Evolutionary conservation across 2,329 filamentous ascomycete species (phyloP), one percentile per base, ranked within the genome.

Genomic region (Aspergillus proliferans): DNA sequence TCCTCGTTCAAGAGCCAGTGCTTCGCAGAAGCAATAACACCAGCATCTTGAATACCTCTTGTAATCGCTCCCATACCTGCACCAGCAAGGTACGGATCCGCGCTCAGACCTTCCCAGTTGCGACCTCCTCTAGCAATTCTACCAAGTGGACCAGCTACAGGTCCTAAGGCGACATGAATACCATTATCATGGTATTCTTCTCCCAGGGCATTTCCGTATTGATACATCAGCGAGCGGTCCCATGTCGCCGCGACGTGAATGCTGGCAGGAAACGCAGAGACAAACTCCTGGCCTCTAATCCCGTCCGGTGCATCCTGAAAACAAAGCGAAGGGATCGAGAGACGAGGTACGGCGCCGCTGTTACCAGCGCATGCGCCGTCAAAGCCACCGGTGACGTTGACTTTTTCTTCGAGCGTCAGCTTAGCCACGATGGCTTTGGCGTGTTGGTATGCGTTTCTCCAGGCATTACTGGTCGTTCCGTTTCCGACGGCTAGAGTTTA

Each of bases 221-320:
- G 64, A 47, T 81, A 77, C 0, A 80, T 76, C 50, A 84, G 57
- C 3, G 76, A 72, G 45, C 66, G 70, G 51, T 83, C 79, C 81
- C 81, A 84, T 5, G 66, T 68, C 1, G 85, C 83, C 15, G 84
- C 86, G 1, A 77, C 78, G 0, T 84, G 88, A 53, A 91, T 85
- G 30, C 86, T 86, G 12, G 85, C 80, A 1, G 86, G 85, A 56
- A 91, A 91, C 0, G 82, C 85, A 1, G 85, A 88, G 43, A 83
- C 79, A 52, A 86, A 82, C 54, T 88, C 84, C 3, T 83, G 81
- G 12, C 79, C 78, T 5, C 85, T 79, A n/a, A 91, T 73, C 15
- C 86, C 86, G 42, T 61, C 45, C 0, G 63, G 64, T 0, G 61
- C 60, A 26, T 66, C 59, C 38, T 65, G 62, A 1, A 67, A 46